These are phyloP conservation scores for Passalora sequoiae DNA, from an alignment of 2,329 filamentous ascomycete genomes.

Conservation along the genomic window DNA sequence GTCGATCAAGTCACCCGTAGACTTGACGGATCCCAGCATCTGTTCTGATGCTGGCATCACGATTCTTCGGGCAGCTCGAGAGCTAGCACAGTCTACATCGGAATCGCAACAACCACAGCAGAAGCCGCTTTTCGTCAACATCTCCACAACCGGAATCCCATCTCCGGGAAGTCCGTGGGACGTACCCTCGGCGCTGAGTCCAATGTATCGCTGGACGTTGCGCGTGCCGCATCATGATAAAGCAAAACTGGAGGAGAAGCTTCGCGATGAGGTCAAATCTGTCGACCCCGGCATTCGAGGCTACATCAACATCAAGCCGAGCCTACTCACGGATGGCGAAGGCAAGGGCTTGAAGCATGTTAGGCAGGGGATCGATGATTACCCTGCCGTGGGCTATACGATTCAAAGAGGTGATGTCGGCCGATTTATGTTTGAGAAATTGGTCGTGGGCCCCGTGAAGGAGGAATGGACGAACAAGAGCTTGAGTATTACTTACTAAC, in stretches of 20 bases:
- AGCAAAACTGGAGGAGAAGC: conserved; percentile 31
- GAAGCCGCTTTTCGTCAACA: background rate
- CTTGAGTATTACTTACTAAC: conserved; percentile 33
- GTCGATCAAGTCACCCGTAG: conserved; percentile 29
- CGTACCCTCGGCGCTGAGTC: conserved; percentile 32
- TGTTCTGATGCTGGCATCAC: conserved; percentile 32
- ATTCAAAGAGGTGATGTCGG: conserved; percentile 39
- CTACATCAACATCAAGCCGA: conserved; percentile 36
- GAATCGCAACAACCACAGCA: background rate
- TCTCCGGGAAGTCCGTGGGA: conserved; percentile 29
- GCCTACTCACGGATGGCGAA: conserved; percentile 34
- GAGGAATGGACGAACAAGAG: conserved; percentile 31
- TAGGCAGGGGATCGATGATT: conserved; percentile 30
- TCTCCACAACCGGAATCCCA: conserved; percentile 36
- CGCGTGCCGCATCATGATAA: conserved; percentile 40
- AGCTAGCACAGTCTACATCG: too few species aligned
- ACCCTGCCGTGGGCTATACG: conserved; percentile 36
- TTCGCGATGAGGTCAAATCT: conserved; percentile 28
- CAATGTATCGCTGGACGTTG: conserved; percentile 36
- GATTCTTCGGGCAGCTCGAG: conserved; percentile 33
- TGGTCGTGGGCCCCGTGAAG: conserved; percentile 25
- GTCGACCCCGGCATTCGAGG: conserved; percentile 23
- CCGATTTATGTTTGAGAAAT: conserved; percentile 36
- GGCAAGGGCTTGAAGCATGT: conserved; percentile 29
- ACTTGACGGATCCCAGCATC: conserved; percentile 32